Percentiles rank a stretch among this genome's conserved stretches.
Conservation (phyloP, 2,329 filamentous ascomycete genomes). For the Pseudogymnoascus verrucosus region DNA sequence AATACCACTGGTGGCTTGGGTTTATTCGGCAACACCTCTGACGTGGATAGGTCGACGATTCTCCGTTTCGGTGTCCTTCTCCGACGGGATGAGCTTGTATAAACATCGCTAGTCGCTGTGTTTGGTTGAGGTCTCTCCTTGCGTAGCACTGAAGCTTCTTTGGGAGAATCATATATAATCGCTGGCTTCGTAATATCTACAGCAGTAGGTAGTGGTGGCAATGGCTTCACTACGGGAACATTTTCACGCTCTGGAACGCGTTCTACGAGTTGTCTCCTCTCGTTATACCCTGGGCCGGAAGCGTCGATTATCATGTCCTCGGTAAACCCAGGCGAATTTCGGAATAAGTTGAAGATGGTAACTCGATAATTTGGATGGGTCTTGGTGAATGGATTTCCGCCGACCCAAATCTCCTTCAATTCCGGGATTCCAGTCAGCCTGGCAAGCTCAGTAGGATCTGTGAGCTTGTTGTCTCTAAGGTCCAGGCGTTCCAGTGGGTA, state of each 20-base stretch:
- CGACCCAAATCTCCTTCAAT: constrained; percentile 85
- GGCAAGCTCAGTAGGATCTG: constrained; percentile 86
- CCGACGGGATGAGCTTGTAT: constrained; percentile 49
- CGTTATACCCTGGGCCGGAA: constrained; percentile 71
- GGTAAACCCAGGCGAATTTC: constrained; percentile 77
- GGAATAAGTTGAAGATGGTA: constrained; percentile 93
- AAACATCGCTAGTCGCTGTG: constrained; percentile 49
- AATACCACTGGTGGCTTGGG: constrained; percentile 17
- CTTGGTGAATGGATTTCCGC: constrained; percentile 84
- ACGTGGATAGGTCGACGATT: constrained; percentile 55
- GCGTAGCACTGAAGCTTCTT: constrained; percentile 45
- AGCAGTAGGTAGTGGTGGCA: constrained; percentile 45
- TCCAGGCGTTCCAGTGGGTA: constrained; percentile 85
- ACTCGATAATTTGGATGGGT: constrained; percentile 80
- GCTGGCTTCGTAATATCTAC: constrained; percentile 62
- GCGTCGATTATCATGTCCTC: constrained; percentile 89
- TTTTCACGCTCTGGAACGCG: constrained; percentile 67
- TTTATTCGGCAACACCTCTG: not conserved
- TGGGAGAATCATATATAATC: constrained; percentile 40
- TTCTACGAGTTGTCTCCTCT: constrained; percentile 77
- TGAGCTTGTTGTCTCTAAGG: constrained; percentile 79
- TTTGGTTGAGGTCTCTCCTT: constrained; percentile 48
- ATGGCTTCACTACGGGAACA: constrained; percentile 69
- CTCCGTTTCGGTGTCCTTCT: constrained; percentile 52
- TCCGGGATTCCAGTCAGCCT: constrained; percentile 85